Conservation (phyloP, 768 basidiomycete genomes). For the Asterophora lycoperdoides region DNA sequence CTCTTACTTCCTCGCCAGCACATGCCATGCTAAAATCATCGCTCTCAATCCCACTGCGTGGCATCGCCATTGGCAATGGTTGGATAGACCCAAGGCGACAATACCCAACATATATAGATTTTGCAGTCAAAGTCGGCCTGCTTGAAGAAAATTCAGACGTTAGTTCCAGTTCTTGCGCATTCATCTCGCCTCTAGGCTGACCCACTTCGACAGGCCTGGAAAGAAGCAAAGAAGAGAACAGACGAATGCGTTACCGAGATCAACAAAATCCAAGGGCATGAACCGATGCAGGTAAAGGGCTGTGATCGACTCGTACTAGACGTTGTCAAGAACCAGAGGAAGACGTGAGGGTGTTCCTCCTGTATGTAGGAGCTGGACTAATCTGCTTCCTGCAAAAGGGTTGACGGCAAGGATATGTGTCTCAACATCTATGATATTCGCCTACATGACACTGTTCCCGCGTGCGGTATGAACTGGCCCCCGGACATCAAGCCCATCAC, state of each 20-base stretch:
- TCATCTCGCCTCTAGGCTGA: conserved; percentile 2
- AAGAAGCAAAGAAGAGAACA: conserved; percentile 48
- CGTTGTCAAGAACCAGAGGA: conserved; percentile 37
- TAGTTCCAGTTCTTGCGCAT: conserved; percentile 17
- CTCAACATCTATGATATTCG: conserved; percentile 95
- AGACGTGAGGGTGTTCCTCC: conserved; percentile 28
- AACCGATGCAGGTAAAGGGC: conserved; percentile 48
- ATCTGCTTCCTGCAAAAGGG: conserved; percentile 34
- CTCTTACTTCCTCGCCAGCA: conserved; percentile 40
- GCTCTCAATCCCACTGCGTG: conserved; percentile 61
- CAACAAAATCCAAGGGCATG: conserved; percentile 40
- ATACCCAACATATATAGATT: conserved; percentile 89
- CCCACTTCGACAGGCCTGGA: conserved; percentile 50
- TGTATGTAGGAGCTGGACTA: background rate
- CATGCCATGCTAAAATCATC: conserved; percentile 66
- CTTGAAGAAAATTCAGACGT: conserved; percentile 71
- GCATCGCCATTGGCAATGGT: conserved; percentile 92
- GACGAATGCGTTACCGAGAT: conserved; percentile 55
- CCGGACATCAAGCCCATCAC: conserved; percentile 75
- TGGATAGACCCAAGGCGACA: conserved; percentile 93
- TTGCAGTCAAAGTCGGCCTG: conserved; percentile 72
- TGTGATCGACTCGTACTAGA: conserved; percentile 60
- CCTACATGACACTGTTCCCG: conserved; percentile 76
- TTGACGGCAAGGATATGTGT: conserved; percentile 70
- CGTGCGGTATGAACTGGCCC: conserved; percentile 98